phyloP scores from a whole-genome alignment of 345 rosid species.

The Acer saccharum region DNA sequence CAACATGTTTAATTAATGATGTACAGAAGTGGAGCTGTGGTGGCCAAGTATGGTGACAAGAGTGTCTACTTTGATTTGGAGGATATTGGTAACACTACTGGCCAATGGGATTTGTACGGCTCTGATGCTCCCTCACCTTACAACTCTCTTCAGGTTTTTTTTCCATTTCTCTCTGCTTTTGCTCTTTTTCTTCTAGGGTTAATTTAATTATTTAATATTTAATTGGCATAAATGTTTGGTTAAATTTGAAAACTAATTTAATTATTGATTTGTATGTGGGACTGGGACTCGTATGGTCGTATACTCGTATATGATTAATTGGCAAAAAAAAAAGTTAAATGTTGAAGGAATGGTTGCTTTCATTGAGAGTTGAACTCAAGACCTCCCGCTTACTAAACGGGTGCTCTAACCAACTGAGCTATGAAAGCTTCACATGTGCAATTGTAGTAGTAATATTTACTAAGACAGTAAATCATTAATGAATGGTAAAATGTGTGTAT shows the following conservation, averaged over 20 bases:
- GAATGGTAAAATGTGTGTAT: neutral
- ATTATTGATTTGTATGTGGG: no score
- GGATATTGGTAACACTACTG: constrained; percentile 96
- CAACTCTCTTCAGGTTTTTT: constrained; percentile 83
- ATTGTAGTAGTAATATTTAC: no score
- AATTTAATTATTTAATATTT: neutral
- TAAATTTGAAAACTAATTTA: neutral
- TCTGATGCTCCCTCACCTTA: constrained; percentile 98
- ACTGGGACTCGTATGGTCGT: no score
- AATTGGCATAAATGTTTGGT: no score
- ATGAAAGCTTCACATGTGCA: constrained; percentile 51
- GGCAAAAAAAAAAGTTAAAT: no score
- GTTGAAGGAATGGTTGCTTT: constrained; percentile 38
- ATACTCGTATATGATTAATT: no score
- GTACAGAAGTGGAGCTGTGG: constrained; percentile 62
- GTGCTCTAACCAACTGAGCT: constrained; percentile 99
- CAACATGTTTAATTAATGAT: neutral
- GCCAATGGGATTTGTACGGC: constrained; percentile 95
- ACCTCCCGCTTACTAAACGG: constrained; percentile 97
- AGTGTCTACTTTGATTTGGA: constrained; percentile 96
- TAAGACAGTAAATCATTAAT: no score
- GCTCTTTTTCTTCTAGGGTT: neutral
- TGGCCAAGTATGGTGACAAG: constrained; percentile 95
- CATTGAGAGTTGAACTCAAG: constrained; percentile 94
- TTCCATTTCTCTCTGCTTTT: no score